phyloP scores from a whole-genome alignment of 352 stramenopile species.

The Elongisporangium undulatum region DNA sequence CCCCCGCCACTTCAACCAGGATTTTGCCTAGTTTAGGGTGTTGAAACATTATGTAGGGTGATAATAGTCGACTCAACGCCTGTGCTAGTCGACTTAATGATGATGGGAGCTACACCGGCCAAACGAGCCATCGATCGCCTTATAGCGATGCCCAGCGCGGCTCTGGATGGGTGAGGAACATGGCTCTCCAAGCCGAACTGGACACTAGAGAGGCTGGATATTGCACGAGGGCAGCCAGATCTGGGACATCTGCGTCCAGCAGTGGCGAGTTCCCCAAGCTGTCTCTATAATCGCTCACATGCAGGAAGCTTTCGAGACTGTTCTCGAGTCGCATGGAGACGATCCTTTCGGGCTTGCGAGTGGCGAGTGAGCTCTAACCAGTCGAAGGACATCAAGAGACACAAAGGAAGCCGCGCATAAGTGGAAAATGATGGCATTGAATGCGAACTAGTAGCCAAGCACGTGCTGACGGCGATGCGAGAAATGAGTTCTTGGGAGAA shows the following conservation, averaged over 20 bases:
- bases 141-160: no score
- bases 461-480: neutral
- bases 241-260: neutral
- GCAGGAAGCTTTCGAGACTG: no score
- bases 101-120: no score
- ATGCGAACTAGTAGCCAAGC: neutral
- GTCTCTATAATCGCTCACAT: no score
- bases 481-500: neutral
- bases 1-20: neutral
- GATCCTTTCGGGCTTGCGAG: conserved; percentile 6
- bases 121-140: no score
- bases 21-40: neutral
- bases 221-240: neutral
- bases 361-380: no score
- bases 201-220: neutral
- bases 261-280: neutral
- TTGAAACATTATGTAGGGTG: neutral
- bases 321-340: neutral
- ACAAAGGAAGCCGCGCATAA: neutral
- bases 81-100: neutral
- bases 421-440: neutral
- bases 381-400: no score
- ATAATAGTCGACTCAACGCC: neutral
- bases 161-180: neutral
- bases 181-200: neutral